Conservation (phyloP, 2,329 filamentous ascomycete genomes). For the Paradendryphiella salina region DNA sequence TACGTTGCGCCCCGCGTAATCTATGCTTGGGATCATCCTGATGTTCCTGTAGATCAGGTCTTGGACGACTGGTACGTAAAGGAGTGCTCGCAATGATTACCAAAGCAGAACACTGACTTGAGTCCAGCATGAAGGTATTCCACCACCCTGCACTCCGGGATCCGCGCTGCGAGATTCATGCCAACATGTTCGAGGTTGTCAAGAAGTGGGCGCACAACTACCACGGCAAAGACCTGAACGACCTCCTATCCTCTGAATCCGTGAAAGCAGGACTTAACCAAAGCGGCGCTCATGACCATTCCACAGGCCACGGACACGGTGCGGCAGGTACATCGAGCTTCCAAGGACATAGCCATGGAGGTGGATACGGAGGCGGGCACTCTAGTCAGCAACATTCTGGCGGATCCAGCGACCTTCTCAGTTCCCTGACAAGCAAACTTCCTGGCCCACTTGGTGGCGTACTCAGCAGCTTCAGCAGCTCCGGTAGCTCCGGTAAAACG, state of each 20-base stretch:
- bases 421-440: slow-evolving; percentile 26
- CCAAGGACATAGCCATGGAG: slow-evolving; percentile 21
- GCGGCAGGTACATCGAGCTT: slow-evolving; percentile 35
- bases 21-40: slow-evolving; percentile 89
- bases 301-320: slow-evolving; percentile 37
- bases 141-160: slow-evolving; percentile 87
- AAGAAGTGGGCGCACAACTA: slow-evolving; percentile 77
- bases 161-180: slow-evolving; percentile 75
- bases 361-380: slow-evolving; percentile 14
- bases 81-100: no score
- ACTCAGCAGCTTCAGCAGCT: slow-evolving; percentile 25
- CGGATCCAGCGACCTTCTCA: slow-evolving; percentile 29
- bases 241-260: slow-evolving; percentile 77
- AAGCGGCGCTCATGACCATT: slow-evolving; percentile 41
- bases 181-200: slow-evolving; percentile 86
- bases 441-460: slow-evolving; percentile 24
- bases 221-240: slow-evolving; percentile 68
- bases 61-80: slow-evolving; percentile 71
- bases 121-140: slow-evolving; percentile 59
- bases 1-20: slow-evolving; percentile 86
- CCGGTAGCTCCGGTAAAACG: slow-evolving; percentile 23
- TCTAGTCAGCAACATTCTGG: slow-evolving; percentile 13
- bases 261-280: slow-evolving; percentile 86
- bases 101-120: no score
- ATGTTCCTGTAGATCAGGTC: slow-evolving; percentile 80